These are phyloP conservation scores for Termitomyces bulborhizus DNA, from an alignment of 768 basidiomycete genomes.

Conservation along the genomic window DNA sequence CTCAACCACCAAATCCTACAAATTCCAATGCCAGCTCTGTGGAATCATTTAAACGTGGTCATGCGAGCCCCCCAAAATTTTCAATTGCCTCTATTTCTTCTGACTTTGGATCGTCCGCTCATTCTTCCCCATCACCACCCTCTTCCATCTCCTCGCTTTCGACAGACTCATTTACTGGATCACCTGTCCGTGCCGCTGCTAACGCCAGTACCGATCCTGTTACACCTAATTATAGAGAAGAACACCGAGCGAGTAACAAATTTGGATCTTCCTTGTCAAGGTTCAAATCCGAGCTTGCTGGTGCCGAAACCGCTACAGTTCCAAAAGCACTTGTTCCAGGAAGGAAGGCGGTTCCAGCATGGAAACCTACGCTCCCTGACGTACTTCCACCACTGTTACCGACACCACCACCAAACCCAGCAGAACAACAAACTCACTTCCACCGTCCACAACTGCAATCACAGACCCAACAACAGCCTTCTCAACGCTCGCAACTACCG, in stretches of 20 bases:
- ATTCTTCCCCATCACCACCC: constrained; percentile 9
- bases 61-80: constrained; percentile 18
- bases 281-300: constrained; percentile 8
- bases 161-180: constrained; percentile 9
- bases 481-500: neutral
- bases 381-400: constrained; percentile 21
- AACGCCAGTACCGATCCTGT: neutral
- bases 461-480: constrained; percentile 11
- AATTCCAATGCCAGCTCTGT: constrained; percentile 2
- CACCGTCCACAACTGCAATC: constrained; percentile 1
- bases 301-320: neutral
- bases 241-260: neutral
- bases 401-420: constrained; percentile 15
- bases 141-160: constrained; percentile 1
- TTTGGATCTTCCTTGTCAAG: constrained; percentile 5
- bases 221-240: neutral
- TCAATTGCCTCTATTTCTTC: constrained; percentile 13
- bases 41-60: constrained; percentile 11
- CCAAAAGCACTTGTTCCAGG: constrained; percentile 9
- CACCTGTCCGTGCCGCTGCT: neutral
- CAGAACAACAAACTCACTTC: constrained; percentile 10
- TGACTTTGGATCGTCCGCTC: constrained; percentile 8
- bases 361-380: constrained; percentile 32
- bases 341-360: constrained; percentile 33
- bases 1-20: constrained; percentile 3